A percentile compares a stretch with the other conserved stretches of the same genome.
phyloP scores from a whole-genome alignment of 495 filamentous ascomycete genomes.

The Podospora appendiculata region DNA sequence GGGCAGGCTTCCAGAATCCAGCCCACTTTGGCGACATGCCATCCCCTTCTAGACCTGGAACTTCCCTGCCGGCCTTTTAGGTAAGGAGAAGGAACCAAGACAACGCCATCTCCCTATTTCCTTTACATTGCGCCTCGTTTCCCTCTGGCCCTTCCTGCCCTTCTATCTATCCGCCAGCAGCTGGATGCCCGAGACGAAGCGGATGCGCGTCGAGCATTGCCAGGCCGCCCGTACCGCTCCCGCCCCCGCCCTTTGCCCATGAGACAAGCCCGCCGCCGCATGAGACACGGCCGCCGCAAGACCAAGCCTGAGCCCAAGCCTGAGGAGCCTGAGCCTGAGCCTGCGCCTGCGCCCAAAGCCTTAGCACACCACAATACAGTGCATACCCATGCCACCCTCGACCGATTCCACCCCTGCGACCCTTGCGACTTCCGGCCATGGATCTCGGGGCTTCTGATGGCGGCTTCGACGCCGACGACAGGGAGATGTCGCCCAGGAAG shows the following conservation, averaged over 20 bases:
- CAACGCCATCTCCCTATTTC: neutral
- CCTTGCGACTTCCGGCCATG: conserved; percentile 32
- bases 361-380: no score
- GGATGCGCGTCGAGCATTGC: neutral
- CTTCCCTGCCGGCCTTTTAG: neutral
- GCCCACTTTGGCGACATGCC: neutral
- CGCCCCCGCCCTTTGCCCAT: no score
- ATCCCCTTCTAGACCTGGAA: neutral
- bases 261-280: neutral
- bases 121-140: no score
- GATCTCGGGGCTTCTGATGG: conserved; percentile 48
- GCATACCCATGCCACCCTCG: conserved; percentile 8
- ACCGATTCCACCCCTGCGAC: neutral
- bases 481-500: conserved; percentile 16
- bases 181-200: neutral
- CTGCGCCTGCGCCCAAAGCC: no score
- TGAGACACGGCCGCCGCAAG: neutral
- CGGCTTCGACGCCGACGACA: conserved; percentile 29
- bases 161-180: no score
- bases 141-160: no score
- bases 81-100: neutral
- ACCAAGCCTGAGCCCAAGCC: no score
- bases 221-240: no score
- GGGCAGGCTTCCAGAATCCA: neutral
- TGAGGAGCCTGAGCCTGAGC: no score